Base-by-base conservation (phyloP, 805 yeast species). In the Saccharomycopsis microspora region DNA sequence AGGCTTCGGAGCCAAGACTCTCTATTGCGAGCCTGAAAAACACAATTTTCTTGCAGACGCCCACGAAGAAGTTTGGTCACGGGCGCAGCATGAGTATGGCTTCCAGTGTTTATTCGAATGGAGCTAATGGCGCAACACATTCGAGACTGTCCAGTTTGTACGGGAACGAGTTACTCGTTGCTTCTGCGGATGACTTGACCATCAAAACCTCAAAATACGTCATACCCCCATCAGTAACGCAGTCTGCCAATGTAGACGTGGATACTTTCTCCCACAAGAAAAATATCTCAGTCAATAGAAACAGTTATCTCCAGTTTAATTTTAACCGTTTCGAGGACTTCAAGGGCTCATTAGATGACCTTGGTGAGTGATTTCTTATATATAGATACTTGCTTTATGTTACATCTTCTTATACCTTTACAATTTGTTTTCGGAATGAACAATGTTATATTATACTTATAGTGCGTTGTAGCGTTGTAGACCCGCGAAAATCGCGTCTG, bases 261-360 rank as follows among this genome's bases (percentile, higher is more conserved):
- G 39, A 41, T 10, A n/a, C 43, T 7, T 29, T 39, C 6, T 29
- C 45, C 11, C 43, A 32, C 10, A 48, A 44, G 45, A 48, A 48
- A 35, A 43, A 48, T 32, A 32, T 48, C 9, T 11, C 47, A 27
- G 46, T 46, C 19, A 46, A 46, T 34, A 42, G 53, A 42, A 49
- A 49, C 39, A 49, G 53, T 41, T 49, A 49, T 32, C 38, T 43
- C 27, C 53, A 49, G 33, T 49, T 49, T 39, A 43, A 44, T 40
- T 49, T 42, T 38, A 46, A 41, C 53, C 42, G 40, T 19, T 43
- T 49, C 39, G 53, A 49, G n/a, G 53, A 49, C 30, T 49, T 49
- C 44, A 46, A 42, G 32, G 27, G 29, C 8, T 39, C 32, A 5
- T 38, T 29, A 32, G 29, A 33, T 29, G 42, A n/a, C 6, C 28